Conservation (phyloP, 164 flowering plant genomes). For the Malania oleifera region DNA sequence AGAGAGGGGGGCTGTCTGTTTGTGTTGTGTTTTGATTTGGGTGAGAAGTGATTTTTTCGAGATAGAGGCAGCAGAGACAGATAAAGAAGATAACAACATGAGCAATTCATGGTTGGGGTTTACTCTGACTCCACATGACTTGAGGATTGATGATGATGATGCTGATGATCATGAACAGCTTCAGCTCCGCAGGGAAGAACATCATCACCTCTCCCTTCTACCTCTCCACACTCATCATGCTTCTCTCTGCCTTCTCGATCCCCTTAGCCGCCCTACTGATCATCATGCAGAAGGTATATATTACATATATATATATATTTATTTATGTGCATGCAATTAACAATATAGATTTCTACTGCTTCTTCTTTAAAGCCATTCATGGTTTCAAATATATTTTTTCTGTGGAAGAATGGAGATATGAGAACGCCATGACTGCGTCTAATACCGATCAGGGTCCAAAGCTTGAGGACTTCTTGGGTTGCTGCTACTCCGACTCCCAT, state of each 20-base stretch:
- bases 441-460: conserved; percentile 48
- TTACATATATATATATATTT: background rate
- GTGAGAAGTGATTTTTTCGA: too few species aligned
- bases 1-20: conserved; percentile 4
- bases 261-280: conserved; percentile 26
- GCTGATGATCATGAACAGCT: too few species aligned
- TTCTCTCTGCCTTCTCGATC: conserved; percentile 43
- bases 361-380: background rate
- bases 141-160: conserved; percentile 34
- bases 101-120: conserved; percentile 82
- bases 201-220: conserved; percentile 6
- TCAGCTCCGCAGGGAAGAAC: conserved; percentile 19
- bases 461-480: conserved; percentile 72
- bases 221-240: conserved; percentile 56
- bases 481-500: conserved; percentile 45
- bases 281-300: conserved; percentile 23
- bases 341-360: background rate
- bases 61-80: background rate
- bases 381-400: background rate
- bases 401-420: conserved; percentile 52
- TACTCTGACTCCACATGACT: conserved; percentile 62
- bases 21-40: conserved; percentile 8
- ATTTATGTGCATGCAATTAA: too few species aligned
- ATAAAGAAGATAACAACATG: conserved; percentile 25
- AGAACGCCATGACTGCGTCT: conserved; percentile 18